phyloP scores from a whole-genome alignment of 148 eudicot species.

The Rhododendron ferrugineum region DNA sequence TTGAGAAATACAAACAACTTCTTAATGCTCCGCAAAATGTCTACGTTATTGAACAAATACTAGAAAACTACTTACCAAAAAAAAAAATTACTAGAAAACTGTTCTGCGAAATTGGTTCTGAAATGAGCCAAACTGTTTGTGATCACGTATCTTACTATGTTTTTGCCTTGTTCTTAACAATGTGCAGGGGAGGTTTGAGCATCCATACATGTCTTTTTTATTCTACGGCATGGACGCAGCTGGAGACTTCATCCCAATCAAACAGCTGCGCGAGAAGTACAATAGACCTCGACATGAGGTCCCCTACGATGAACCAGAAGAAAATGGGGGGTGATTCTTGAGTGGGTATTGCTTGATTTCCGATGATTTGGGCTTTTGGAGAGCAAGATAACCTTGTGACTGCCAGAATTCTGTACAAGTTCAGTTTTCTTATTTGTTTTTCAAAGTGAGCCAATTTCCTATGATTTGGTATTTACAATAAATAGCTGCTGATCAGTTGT shows the following conservation, averaged over 20 bases:
- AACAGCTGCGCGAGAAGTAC: slow-evolving; percentile 89
- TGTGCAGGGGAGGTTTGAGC: slow-evolving; percentile 80
- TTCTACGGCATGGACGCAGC: slow-evolving; percentile 81
- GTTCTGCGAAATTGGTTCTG: background rate
- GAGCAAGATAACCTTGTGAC: slow-evolving; percentile 5
- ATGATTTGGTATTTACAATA: background rate
- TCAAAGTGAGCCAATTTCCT: background rate
- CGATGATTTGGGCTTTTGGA: background rate
- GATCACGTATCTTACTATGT: background rate
- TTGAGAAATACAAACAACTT: background rate
- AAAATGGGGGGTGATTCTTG: slow-evolving; percentile 33
- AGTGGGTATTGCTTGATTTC: background rate
- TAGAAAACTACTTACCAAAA: too few relatives aligned
- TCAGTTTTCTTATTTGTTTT: background rate
- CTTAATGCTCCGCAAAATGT: background rate
- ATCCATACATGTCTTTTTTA: slow-evolving; percentile 78
- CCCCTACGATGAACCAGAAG: slow-evolving; percentile 57
- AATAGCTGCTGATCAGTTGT: background rate
- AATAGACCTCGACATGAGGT: slow-evolving; percentile 75
- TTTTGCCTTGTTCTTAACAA: background rate
- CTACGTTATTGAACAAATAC: background rate
- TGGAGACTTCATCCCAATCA: slow-evolving; percentile 84
- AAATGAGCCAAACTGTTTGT: background rate
- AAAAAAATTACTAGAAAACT: background rate
- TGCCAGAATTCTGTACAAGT: background rate